Evolutionary conservation across 192 early-diverging fungal genomes (phyloP), one percentile per base, ranked within the genome.

Genomic region (Backusella westeae): DNA sequence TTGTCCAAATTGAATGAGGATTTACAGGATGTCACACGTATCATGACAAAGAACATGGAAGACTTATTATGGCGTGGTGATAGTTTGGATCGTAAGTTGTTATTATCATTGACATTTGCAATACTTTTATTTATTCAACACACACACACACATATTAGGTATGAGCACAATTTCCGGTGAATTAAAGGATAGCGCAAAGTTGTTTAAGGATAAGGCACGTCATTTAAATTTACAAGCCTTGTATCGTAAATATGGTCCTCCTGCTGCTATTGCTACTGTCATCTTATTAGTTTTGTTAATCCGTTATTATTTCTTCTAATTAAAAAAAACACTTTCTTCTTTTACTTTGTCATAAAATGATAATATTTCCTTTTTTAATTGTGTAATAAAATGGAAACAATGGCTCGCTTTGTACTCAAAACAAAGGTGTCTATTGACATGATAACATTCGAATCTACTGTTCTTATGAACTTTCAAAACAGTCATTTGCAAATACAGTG

Each of bases 11-110:
- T 99, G 36, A 96, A 98, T 81, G 96, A 97, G 73, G 97, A 99
- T 83, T 83, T 99, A 74, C 92, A 93, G 69, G 97, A 99, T 83
- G 96, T 99, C 4, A 95, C 94, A 36, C 89, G 96, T 75, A 99
- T 99, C 69, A 98, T 99, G 97, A 99, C 94, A 36, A 96, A 94
- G 80, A 99, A 99, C 86, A 96, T 99, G 89, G 93, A 96, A 74
- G 96, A 97, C 82, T 83, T 99, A 41, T 87, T 99, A 67, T 97
- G 95, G 88, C 90, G 95, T 35, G 95, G 94, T 17, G 94, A 95
- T 77, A 87, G 87, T 53, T 85, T 96, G 69, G 92, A 95, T 75
- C 87, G 92, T 89, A 85, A 82, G 84, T 78, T 21, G 32, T 53
- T 38, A 4, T 42, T 76, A 12, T 34, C n/a, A 26, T 41, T 32